Base-by-base conservation (phyloP, 257 asterid genomes). In the Paraleonurus japonicus region DNA sequence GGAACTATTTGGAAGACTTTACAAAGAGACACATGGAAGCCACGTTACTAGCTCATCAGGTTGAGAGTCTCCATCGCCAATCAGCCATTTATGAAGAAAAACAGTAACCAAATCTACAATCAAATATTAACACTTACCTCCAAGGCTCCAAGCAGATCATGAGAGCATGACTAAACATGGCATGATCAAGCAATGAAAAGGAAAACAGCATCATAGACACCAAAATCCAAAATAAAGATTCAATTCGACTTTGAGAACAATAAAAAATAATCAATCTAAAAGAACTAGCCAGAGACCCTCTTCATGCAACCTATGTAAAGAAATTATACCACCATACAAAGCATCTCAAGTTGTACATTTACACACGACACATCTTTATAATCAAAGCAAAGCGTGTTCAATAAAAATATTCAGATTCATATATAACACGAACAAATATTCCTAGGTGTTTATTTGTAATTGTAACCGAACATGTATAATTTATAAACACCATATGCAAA, bases 301-400 rank as follows among this genome's bases (percentile, higher is more conserved):
- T 70, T 48, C 16, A 39, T 23, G 24, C 61, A 61, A 20, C 63
- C 51, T n/a, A 43, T 57, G 63, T 35, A 47, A 35, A 76, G 65
- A 61, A 63, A 61, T 71, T 65, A 54, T 11, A 51, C 68, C 20
- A 60, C 76, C 66, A 76, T 51, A 75, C 16, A 61, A 54, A 72
- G 63, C 69, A 68, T 85, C 87, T 72, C 83, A 66, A 58, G 73
- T 78, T 75, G 61, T 27, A 28, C 37, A 58, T 67, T 59, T 35
- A 64, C 61, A 33, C 51, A 69, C 55, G 76, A 41, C 65, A 13
- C 71, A 11, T 33, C 65, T 6, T 24, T 26, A 22, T 45, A 53
- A 50, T 35, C 26, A 41, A 72, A 15, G 32, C 32, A 33, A 26
- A 15, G 54, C 5, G 20, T n/a, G 54, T 28, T 41, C 54, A 51